Base-by-base conservation (phyloP, 257 asterid species). In the Solanum rostratum region DNA sequence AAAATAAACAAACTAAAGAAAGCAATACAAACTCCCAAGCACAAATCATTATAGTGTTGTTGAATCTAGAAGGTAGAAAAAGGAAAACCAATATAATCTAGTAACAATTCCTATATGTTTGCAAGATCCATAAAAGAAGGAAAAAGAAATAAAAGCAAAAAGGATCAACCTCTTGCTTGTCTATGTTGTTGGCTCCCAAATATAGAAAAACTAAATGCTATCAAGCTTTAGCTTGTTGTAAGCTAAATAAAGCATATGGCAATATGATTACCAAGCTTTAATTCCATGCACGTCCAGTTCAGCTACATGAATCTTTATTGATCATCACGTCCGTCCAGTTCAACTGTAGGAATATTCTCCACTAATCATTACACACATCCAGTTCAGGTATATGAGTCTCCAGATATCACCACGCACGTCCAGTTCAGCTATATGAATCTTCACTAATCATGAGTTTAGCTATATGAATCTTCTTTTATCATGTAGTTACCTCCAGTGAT, bases 11-110 rank as follows among this genome's bases (percentile, higher is more conserved):
- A 85, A 43, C 53, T 11, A 71, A 85, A 84, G 84, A 39, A 85
- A 78, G 83, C 71, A 87, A 73, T 86, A 88, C 87, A 87, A 89
- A 85, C 87, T 85, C 90, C 91, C 93, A 93, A 90, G 60, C 88
- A 88, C 86, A 88, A 89, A 87, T 57, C 84, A 79, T 49, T 59
- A 87, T 81, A 86, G 55, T 37, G 80, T 68, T 62, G 83, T 50
- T 82, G 86, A 82, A 82, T 83, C 79, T 82, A 69, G 71, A 83
- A 66, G 87, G 76, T 79, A 73, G 80, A 45, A 30, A 16, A 57
- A 60, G 43, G 45, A 73, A 20, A 41, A 70, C n/a, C 79, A 70
- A 46, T 49, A 76, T 76, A 76, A 76, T 49, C 62, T 49, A 76
- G 82, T 15, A 49, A 27, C 27, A 49, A 29, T 76, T 49, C 82